Conservation (phyloP, 768 basidiomycete genomes). For the Kwoniella pini region DNA sequence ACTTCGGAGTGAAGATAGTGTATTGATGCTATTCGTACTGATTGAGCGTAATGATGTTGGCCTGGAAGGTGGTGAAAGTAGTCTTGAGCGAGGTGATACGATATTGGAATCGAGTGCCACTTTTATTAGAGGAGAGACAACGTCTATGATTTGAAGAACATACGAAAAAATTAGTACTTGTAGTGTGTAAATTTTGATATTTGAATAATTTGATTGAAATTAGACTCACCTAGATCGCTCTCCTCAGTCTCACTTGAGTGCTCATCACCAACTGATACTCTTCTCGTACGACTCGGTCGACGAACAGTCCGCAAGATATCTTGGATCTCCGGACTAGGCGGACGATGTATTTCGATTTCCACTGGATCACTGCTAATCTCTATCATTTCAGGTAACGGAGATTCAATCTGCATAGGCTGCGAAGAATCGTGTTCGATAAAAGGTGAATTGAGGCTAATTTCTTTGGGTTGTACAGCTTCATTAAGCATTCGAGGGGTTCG, state of each 20-base stretch:
- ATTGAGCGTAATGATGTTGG: slow-evolving; percentile 8
- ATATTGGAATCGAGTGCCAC: slow-evolving; percentile 27
- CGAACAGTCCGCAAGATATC: neutral
- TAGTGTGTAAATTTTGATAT: neutral
- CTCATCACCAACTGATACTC: neutral
- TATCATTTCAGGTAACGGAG: neutral
- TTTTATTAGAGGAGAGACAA: slow-evolving; percentile 23
- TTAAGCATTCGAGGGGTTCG: neutral
- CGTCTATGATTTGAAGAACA: slow-evolving; percentile 21
- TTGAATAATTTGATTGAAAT: neutral
- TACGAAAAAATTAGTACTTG: too few species aligned
- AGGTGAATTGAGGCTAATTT: slow-evolving; percentile 14
- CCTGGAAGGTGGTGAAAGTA: slow-evolving; percentile 11
- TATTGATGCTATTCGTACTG: slow-evolving; percentile 7
- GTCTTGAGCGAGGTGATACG: slow-evolving; percentile 30
- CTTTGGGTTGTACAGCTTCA: neutral
- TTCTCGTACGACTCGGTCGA: slow-evolving; percentile 2
- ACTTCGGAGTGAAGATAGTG: slow-evolving; percentile 1
- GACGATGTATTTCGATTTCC: neutral
- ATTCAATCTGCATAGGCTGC: neutral
- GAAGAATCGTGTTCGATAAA: neutral
- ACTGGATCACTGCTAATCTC: too few species aligned
- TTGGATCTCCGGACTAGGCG: slow-evolving; percentile 12
- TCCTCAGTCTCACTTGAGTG: slow-evolving; percentile 22
- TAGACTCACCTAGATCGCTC: slow-evolving; percentile 34